phyloP scores from a whole-genome alignment of 495 filamentous ascomycete species.

The Physcia stellaris region DNA sequence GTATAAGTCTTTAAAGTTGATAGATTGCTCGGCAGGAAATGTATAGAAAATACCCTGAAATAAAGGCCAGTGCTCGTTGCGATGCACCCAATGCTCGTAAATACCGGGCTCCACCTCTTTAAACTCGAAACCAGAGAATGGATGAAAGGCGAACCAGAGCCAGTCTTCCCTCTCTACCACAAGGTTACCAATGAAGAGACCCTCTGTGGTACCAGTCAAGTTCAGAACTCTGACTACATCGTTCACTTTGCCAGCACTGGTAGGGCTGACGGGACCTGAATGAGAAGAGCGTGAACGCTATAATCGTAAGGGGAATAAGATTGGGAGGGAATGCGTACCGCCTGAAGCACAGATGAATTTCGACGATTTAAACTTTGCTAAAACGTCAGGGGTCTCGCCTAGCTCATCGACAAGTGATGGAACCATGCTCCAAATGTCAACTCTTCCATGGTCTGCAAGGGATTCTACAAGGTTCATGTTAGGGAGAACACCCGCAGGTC shows the following conservation, averaged over 20 bases:
- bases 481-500: constrained; percentile 17
- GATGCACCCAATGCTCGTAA: constrained; percentile 18
- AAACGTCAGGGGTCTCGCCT: constrained; percentile 17
- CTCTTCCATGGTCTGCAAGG: constrained; percentile 16
- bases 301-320: not conserved
- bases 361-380: constrained; percentile 15
- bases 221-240: constrained; percentile 18
- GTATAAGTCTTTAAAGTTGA: constrained; percentile 9
- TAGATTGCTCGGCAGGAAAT: constrained; percentile 25
- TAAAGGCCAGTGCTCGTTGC: constrained; percentile 10
- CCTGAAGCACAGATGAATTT: constrained; percentile 24
- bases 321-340: constrained; percentile 4
- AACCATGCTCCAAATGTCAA: constrained; percentile 23
- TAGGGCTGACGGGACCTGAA: constrained; percentile 14
- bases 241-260: constrained; percentile 12
- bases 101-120: constrained; percentile 12
- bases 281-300: not conserved
- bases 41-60: constrained; percentile 40
- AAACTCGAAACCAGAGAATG: constrained; percentile 19
- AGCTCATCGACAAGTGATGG: constrained; percentile 22
- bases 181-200: constrained; percentile 18
- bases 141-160: constrained; percentile 22
- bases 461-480: constrained; percentile 18
- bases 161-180: constrained; percentile 28
- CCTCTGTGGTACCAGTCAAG: constrained; percentile 19